Evolutionary conservation across 148 eudicot genomes (phyloP).

Genomic region (Chenopodium quinoa): DNA sequence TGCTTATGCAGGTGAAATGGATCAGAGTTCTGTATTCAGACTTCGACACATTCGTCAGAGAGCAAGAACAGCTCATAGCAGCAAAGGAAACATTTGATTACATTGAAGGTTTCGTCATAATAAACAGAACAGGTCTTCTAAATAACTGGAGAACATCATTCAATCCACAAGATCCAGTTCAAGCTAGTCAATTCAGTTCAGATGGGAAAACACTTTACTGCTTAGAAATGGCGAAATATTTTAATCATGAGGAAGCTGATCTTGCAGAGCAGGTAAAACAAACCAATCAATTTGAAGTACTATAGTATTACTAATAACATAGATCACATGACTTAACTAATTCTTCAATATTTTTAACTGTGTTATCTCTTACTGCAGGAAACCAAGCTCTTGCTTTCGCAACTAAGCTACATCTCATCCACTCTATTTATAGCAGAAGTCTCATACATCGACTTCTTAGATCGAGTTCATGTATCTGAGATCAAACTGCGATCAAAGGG

Average conservation of each 20-base stretch:
- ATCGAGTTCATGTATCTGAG: slow-evolving; percentile 78
- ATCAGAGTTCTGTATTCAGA: slow-evolving; percentile 82
- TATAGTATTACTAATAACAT: too few species aligned
- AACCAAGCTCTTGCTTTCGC: slow-evolving; percentile 45
- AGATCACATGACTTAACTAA: not conserved
- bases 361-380: slow-evolving; percentile 41
- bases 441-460: slow-evolving; percentile 66
- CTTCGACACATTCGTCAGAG: slow-evolving; percentile 62
- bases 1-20: slow-evolving; percentile 74
- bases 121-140: slow-evolving; percentile 59
- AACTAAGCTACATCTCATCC: slow-evolving; percentile 60
- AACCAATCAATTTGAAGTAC: not conserved
- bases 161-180: slow-evolving; percentile 69
- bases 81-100: slow-evolving; percentile 57
- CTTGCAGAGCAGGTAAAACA: slow-evolving; percentile 42
- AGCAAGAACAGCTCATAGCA: slow-evolving; percentile 72
- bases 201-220: slow-evolving; percentile 71
- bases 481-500: slow-evolving; percentile 61
- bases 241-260: slow-evolving; percentile 38
- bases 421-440: slow-evolving; percentile 60
- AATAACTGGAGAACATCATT: slow-evolving; percentile 86
- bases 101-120: slow-evolving; percentile 74
- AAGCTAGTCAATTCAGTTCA: slow-evolving; percentile 59
- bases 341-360: not conserved
- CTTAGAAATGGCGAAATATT: slow-evolving; percentile 69